These are phyloP conservation scores for Phytophthora boehmeriae DNA, from an alignment of 352 stramenopile genomes.

Conservation along the genomic window DNA sequence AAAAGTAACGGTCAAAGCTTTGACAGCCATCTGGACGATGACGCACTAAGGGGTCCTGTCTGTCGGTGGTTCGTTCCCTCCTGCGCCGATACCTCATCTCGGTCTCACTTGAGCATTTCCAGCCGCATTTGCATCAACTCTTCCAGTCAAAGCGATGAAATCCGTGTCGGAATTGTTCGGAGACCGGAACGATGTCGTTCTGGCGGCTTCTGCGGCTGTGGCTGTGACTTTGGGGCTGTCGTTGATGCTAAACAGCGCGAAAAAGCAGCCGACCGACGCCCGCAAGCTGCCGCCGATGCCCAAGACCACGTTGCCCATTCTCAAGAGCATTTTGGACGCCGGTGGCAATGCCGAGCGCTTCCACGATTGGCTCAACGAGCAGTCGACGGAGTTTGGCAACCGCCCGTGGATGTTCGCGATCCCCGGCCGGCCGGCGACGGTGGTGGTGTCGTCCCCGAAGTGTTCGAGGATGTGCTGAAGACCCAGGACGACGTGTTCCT, in stretches of 20 bases:
- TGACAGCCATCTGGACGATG: too few species aligned
- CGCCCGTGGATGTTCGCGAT: slow-evolving; percentile 46
- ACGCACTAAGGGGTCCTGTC: neutral
- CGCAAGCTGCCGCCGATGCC: slow-evolving; percentile 32
- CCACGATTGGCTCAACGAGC: slow-evolving; percentile 57
- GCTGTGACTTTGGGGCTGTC: slow-evolving; percentile 34
- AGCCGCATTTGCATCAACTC: neutral
- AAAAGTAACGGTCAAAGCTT: too few species aligned
- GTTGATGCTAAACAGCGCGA: slow-evolving; percentile 26
- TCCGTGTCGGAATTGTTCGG: slow-evolving; percentile 23
- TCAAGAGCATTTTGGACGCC: slow-evolving; percentile 47
- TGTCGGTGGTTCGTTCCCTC: neutral
- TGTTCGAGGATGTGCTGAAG: slow-evolving; percentile 57
- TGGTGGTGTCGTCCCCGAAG: slow-evolving; percentile 45
- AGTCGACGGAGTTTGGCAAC: slow-evolving; percentile 41
- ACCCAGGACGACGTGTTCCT: slow-evolving; percentile 70
- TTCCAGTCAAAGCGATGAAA: slow-evolving; percentile 22
- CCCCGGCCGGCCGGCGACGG: slow-evolving; percentile 32
- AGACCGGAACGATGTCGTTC: slow-evolving; percentile 14
- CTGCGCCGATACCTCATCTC: too few species aligned
- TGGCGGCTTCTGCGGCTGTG: slow-evolving; percentile 24
- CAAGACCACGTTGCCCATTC: slow-evolving; percentile 38
- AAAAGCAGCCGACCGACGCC: slow-evolving; percentile 20
- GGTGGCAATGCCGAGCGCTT: slow-evolving; percentile 34
- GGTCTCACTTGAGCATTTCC: neutral